Evolutionary conservation across 352 stramenopile species (phyloP), one percentile per base, ranked within the genome.

Genomic region (Phytopythium aichiense): DNA sequence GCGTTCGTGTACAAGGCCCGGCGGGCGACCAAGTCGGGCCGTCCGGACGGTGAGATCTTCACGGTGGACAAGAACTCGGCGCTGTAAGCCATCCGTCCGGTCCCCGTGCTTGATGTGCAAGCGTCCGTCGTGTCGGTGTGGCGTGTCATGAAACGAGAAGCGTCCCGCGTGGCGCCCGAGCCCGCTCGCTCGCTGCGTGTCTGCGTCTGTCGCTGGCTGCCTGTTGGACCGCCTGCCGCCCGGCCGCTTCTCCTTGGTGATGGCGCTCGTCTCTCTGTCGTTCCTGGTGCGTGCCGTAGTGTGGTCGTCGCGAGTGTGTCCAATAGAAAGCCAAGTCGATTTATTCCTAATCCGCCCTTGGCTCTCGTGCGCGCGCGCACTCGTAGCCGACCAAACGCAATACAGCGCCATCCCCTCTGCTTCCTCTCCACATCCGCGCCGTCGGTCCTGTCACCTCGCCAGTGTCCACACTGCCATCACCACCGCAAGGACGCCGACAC

Each of bases 51-150:
- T 35, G 76, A 71, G 48, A 91, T 91, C 72, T 91, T 91, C 64
- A 91, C 82, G 37, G 68, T 91, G 55, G 82, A 91, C 74, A 80
- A 89, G 74, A 79, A 82, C 68, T 91, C 82, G 56, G 79, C 77
- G 4, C 70, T 91, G 71, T 91, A 88, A 85, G 62, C 52, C 48
- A 53, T 58, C 45, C 49, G 54, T 33, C 28, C 20, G 53, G 61
- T 74, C 48, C 22, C 7, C 13, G 46, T 7, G 45, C 56, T 76
- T 31, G n/a, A 37, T 58, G 53, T 58, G 53, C 30, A 20, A 49
- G 53, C 53, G 53, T 58, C 53, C 53, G 53, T 58, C 53, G 53
- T 49, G 53, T 58, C 38, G 35, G 35, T 60, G 54, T 60, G 54
- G 35, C 54, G 54, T 33, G 30, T 60, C 54, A 50, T 51, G 35